A percentile compares a stretch with the other conserved stretches of the same genome.
These are phyloP conservation scores for Pachyrhizus erosus DNA, from an alignment of 306 rosid genomes.

Conservation along the genomic window DNA sequence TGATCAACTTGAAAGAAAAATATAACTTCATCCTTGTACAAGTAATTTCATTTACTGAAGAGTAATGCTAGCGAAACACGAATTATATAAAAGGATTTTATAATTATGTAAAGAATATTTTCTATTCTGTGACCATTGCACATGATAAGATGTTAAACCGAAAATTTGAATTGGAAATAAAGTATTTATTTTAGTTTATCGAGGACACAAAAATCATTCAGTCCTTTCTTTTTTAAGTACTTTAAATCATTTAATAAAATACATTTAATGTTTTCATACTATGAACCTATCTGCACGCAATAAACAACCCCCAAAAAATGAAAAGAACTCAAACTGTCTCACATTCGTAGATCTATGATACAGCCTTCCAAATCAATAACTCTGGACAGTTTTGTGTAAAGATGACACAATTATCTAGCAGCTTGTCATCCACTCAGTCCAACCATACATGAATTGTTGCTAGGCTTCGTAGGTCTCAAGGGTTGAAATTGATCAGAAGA, in stretches of 20 bases:
- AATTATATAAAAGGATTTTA: too few species aligned
- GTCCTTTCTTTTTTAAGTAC: neutral
- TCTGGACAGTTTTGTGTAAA: neutral
- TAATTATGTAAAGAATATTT: neutral
- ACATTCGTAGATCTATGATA: neutral
- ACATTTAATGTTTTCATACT: neutral
- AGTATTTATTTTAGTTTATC: neutral
- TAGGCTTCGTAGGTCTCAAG: neutral
- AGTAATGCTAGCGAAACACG: constrained; percentile 19
- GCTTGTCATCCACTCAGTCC: neutral
- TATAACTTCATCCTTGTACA: neutral
- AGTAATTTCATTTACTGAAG: neutral
- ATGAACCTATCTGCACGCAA: neutral
- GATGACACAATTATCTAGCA: neutral
- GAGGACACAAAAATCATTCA: neutral
- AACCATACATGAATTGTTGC: neutral
- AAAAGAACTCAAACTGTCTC: neutral
- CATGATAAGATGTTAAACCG: too few species aligned
- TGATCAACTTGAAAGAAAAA: constrained; percentile 10
- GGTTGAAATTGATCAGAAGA: neutral
- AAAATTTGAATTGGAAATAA: too few species aligned
- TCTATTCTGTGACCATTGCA: neutral
- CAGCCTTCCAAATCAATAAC: neutral
- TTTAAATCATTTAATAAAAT: neutral
- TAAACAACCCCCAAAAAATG: neutral